phyloP scores from a whole-genome alignment of 495 filamentous ascomycete species.

The Lasiosphaeria miniovina region DNA sequence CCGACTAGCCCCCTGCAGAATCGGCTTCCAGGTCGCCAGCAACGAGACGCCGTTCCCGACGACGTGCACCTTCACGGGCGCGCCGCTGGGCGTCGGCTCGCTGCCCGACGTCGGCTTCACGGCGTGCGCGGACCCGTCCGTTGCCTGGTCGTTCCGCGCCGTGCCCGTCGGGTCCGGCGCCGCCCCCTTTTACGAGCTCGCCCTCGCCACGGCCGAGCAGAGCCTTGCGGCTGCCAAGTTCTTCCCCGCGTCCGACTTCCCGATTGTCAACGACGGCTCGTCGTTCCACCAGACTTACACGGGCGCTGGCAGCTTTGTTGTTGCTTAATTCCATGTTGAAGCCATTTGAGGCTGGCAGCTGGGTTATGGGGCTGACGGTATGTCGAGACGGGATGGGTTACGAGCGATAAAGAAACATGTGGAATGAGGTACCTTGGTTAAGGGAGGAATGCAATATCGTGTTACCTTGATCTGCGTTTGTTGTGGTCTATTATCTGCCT shows the following conservation, averaged over 20 bases:
- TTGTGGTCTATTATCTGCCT: too few relatives aligned
- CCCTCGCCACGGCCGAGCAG: conserved; percentile 19
- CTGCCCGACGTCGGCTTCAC: conserved; percentile 21
- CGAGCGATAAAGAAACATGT: too few relatives aligned
- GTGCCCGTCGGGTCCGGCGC: not conserved
- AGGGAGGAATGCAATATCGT: too few relatives aligned
- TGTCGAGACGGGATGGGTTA: too few relatives aligned
- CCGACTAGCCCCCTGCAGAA: conserved; percentile 10
- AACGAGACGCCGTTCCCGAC: conserved; percentile 24
- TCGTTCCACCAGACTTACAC: conserved; percentile 18
- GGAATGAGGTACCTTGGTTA: too few relatives aligned
- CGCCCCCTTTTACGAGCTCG: conserved; percentile 20
- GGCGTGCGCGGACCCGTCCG: conserved; percentile 16
- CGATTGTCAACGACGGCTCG: conserved; percentile 14
- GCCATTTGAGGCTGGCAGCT: too few relatives aligned
- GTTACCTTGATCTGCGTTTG: too few relatives aligned
- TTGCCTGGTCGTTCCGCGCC: conserved; percentile 23
- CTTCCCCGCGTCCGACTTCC: conserved; percentile 16
- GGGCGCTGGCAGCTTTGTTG: conserved; percentile 15
- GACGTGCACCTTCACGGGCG: conserved; percentile 17
- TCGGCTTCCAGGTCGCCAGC: conserved; percentile 21
- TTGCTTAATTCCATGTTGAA: not conserved
- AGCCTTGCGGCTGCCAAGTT: conserved; percentile 20
- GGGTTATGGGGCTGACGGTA: too few relatives aligned
- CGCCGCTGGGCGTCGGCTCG: conserved; percentile 12